phyloP scores from a whole-genome alignment of 1,139 yeast species.

The Arxiozyma heterogenica region DNA sequence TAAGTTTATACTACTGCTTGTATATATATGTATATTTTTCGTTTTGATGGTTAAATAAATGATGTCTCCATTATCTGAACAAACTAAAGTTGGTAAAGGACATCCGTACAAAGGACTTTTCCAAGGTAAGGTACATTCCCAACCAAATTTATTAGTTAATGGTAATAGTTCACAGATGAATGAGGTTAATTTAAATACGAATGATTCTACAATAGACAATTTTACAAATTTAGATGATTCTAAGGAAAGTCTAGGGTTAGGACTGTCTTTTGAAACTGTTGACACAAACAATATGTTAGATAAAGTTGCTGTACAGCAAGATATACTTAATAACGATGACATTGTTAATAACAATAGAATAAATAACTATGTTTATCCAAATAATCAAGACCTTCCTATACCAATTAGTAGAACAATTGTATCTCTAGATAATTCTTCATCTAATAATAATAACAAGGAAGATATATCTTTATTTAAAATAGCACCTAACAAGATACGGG shows the following conservation, averaged over 20 bases:
- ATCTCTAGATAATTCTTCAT: neutral
- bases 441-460: neutral
- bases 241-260: neutral
- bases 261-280: neutral
- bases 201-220: neutral
- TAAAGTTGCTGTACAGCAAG: neutral
- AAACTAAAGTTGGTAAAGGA: neutral
- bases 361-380: neutral
- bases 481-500: neutral
- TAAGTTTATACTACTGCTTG: neutral
- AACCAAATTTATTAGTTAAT: neutral
- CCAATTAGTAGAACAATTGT: slow-evolving; percentile 1
- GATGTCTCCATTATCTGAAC: neutral
- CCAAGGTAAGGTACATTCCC: neutral
- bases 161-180: neutral
- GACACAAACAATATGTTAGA: neutral
- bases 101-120: slow-evolving; percentile 1
- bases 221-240: neutral
- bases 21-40: too few species aligned
- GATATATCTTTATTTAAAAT: neutral
- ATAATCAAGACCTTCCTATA: neutral
- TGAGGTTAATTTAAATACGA: neutral
- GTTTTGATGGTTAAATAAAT: neutral
- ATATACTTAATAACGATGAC: neutral
- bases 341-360: neutral